Conservation (phyloP, 2,329 filamentous ascomycete genomes). For the Hirsutella minnesotensis region DNA sequence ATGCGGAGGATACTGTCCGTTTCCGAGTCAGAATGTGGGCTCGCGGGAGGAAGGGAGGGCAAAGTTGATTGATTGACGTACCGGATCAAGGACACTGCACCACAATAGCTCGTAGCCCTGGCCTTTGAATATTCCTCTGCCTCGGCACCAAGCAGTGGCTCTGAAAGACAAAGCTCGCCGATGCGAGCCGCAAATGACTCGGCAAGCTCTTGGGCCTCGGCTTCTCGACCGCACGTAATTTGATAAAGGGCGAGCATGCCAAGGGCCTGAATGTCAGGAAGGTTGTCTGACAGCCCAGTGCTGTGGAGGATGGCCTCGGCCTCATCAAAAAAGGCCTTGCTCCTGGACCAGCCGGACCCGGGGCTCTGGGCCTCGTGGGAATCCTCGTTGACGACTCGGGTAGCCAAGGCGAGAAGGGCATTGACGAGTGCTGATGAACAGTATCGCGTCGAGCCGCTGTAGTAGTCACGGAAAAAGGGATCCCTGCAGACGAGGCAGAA, state of each 20-base stretch:
- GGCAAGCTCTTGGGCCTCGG: constrained; percentile 2
- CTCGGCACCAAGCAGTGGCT: not conserved
- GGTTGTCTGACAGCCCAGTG: not conserved
- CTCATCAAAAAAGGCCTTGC: constrained; percentile 2
- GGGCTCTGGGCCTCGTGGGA: not conserved
- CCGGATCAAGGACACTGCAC: constrained; percentile 6
- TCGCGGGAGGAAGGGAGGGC: not conserved
- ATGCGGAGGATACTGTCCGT: not conserved
- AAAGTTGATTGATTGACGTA: not conserved
- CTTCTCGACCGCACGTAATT: constrained; percentile 2
- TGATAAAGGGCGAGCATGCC: constrained; percentile 6
- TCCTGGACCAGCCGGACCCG: constrained; percentile 1
- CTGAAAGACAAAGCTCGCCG: not conserved
- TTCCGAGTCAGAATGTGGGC: not conserved
- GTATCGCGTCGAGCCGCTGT: constrained; percentile 2
- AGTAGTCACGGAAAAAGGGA: constrained; percentile 2
- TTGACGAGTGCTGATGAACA: constrained; percentile 7
- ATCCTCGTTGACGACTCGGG: constrained; percentile 1
- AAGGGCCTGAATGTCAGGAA: constrained; percentile 7
- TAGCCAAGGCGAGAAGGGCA: constrained; percentile 4
- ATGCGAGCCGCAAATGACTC: constrained; percentile 2
- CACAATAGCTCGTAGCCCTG: constrained; percentile 3
- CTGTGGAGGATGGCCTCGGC: not conserved
- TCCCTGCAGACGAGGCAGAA: constrained; percentile 1
- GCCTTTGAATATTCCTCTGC: constrained; percentile 3